Evolutionary conservation across 2,329 filamentous ascomycete genomes (phyloP).

Genomic region (Cyanodermella asteris): DNA sequence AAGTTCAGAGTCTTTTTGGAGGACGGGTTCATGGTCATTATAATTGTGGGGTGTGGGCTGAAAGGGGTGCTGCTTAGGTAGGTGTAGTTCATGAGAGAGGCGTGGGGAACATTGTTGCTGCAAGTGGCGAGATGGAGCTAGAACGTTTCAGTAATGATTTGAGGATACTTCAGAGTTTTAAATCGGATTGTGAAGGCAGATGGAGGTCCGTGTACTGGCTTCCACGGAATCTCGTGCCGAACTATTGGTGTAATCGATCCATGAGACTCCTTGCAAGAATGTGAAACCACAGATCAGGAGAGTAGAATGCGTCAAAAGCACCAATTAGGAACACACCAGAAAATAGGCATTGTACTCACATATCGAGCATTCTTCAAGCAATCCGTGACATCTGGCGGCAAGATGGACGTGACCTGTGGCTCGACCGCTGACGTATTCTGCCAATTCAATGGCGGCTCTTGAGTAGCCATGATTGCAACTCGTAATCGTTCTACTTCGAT

Average conservation of each 20-base stretch:
- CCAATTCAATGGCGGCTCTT: constrained; percentile 50
- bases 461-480: no score
- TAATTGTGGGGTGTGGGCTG: constrained; percentile 54
- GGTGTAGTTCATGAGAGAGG: constrained; percentile 98
- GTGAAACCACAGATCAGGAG: constrained; percentile 4
- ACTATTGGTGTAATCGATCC: constrained; percentile 4
- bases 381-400: constrained; percentile 69
- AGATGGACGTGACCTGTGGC: constrained; percentile 42
- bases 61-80: constrained; percentile 66
- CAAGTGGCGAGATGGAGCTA: constrained; percentile 92
- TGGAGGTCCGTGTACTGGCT: no score
- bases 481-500: no score
- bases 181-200: no score
- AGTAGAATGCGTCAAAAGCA: no score
- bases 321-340: constrained; percentile 3
- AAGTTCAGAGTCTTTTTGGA: constrained; percentile 56
- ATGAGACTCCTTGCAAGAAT: no score
- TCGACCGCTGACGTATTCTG: constrained; percentile 52
- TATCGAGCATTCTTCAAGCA: constrained; percentile 91
- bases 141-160: constrained; percentile 1
- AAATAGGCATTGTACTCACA: constrained; percentile 28
- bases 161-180: no score
- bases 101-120: constrained; percentile 61
- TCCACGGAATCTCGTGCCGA: no score
- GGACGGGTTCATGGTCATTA: constrained; percentile 75